Conservation (phyloP, 352 stramenopile species). For the Pythium sp. region DNA sequence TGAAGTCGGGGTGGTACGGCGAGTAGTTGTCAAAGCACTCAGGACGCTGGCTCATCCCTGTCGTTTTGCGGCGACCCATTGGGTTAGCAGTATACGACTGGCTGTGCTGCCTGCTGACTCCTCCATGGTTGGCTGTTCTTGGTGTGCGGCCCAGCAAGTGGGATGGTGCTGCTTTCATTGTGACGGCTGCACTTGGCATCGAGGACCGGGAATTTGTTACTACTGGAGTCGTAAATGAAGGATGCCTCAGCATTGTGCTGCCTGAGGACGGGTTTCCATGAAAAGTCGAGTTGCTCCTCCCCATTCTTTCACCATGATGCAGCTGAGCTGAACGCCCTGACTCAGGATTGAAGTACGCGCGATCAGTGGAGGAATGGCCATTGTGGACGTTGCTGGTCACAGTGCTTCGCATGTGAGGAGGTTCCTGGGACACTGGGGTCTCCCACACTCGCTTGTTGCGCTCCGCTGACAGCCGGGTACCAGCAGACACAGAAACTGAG, state of each 20-base stretch:
- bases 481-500: neutral
- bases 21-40: conserved; percentile 84
- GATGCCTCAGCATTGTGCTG: neutral
- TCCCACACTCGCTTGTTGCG: conserved; percentile 28
- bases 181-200: neutral
- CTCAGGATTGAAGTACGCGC: neutral
- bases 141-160: neutral
- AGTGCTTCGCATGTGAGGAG: neutral
- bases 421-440: conserved; percentile 8
- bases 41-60: conserved; percentile 12
- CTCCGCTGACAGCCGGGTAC: conserved; percentile 16
- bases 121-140: neutral
- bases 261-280: neutral
- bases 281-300: neutral
- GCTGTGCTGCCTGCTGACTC: neutral
- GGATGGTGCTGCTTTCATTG: conserved; percentile 1
- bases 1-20: conserved; percentile 68
- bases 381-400: neutral
- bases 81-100: neutral
- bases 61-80: conserved; percentile 3
- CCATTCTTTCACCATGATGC: neutral
- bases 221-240: neutral
- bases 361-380: neutral
- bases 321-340: neutral
- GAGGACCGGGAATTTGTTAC: neutral